These are phyloP conservation scores for Helichrysum umbraculigerum DNA, from an alignment of 129 eudicot species.

Conservation along the genomic window DNA sequence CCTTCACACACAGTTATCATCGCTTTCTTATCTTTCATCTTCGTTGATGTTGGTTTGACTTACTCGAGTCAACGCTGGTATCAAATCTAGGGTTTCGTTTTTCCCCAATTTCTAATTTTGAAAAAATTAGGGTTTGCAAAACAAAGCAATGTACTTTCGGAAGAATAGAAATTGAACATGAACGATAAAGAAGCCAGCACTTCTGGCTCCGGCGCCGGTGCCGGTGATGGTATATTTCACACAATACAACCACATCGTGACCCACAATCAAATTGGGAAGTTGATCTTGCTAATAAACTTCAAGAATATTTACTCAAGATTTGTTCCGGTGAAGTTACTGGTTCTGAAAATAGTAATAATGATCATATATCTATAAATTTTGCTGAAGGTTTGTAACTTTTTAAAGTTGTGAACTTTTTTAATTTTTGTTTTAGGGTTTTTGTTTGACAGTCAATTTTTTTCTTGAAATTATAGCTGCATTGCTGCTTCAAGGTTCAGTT, in stretches of 20 bases:
- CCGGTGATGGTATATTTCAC: constrained; percentile 47
- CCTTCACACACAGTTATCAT: background rate
- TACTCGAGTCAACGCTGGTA: background rate
- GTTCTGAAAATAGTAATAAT: constrained; percentile 44
- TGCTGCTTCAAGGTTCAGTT: constrained; percentile 85
- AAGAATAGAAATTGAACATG: constrained; percentile 43
- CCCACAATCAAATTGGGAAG: constrained; percentile 82
- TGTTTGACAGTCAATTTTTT: background rate
- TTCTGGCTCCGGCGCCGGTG: constrained; percentile 26
- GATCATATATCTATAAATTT: constrained; percentile 55
- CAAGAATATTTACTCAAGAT: constrained; percentile 82
- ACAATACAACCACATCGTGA: constrained; percentile 82
- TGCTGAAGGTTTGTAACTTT: constrained; percentile 68
- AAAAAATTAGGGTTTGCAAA: constrained; percentile 32
- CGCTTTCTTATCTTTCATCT: constrained; percentile 14
- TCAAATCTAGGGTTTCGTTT: constrained; percentile 8
- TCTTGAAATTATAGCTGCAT: constrained; percentile 65
- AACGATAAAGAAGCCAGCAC: constrained; percentile 43
- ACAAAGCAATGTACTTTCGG: constrained; percentile 26
- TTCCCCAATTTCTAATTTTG: background rate
- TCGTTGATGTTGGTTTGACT: background rate
- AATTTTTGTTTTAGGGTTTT: constrained; percentile 19
- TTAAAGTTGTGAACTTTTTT: background rate
- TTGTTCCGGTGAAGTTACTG: constrained; percentile 78
- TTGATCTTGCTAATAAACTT: constrained; percentile 86